phyloP scores from a whole-genome alignment of 2,329 filamentous ascomycete genomes.

The Pseudocercospora crystallina region DNA sequence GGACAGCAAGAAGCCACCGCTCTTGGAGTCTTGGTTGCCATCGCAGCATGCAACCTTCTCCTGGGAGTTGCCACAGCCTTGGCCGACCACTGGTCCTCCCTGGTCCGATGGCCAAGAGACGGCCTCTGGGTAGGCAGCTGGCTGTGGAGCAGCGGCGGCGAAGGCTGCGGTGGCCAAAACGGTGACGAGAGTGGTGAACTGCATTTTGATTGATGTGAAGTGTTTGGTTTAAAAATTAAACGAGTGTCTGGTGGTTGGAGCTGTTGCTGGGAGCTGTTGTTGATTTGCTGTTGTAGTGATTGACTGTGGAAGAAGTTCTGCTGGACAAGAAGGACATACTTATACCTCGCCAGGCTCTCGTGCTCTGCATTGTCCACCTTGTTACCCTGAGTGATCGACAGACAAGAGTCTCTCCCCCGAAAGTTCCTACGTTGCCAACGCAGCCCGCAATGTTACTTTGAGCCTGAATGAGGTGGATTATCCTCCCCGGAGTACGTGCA shows the following conservation, averaged over 20 bases:
- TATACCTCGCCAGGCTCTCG: background rate
- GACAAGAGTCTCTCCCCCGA: too few species aligned
- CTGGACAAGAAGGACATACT: background rate
- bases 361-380: too few species aligned
- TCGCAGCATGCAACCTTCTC: constrained; percentile 15
- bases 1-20: background rate
- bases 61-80: constrained; percentile 9
- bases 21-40: background rate
- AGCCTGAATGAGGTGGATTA: too few species aligned
- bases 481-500: too few species aligned
- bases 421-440: background rate
- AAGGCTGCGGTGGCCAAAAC: constrained; percentile 7
- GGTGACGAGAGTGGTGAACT: constrained; percentile 14
- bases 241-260: constrained; percentile 2
- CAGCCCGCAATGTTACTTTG: too few species aligned
- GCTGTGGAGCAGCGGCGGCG: constrained; percentile 5
- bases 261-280: constrained; percentile 3
- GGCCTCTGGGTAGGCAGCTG: background rate
- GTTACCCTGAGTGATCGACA: background rate
- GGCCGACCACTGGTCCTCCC: background rate
- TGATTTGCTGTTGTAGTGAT: background rate
- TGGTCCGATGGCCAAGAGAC: background rate
- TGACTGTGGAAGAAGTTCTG: background rate
- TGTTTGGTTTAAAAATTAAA: background rate
- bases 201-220: constrained; percentile 12